These are phyloP conservation scores for Colletotrichum filicis DNA, from an alignment of 2,329 filamentous ascomycete species.

Conservation along the genomic window DNA sequence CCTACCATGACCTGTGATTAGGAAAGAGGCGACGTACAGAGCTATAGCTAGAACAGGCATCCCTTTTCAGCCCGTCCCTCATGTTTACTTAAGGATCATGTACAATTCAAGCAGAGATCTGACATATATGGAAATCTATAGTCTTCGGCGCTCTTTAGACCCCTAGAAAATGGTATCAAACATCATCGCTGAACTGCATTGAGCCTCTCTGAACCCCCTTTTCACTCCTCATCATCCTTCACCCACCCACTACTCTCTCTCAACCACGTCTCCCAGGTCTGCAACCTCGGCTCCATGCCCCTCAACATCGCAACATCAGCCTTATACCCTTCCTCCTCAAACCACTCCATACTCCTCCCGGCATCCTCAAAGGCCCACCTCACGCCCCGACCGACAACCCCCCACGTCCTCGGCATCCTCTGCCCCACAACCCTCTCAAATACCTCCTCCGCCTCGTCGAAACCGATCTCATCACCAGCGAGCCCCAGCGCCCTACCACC, in stretches of 20 bases:
- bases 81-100: too few relatives aligned
- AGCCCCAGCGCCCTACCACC: conserved; percentile 21
- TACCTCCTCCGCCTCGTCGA: conserved; percentile 19
- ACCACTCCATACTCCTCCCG: conserved; percentile 34
- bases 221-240: background rate
- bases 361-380: conserved; percentile 33
- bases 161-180: too few relatives aligned
- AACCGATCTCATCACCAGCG: conserved; percentile 33
- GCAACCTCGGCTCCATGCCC: conserved; percentile 27
- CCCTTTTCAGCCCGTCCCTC: too few relatives aligned
- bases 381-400: conserved; percentile 10
- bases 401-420: conserved; percentile 21
- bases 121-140: too few relatives aligned
- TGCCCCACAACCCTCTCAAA: conserved; percentile 13
- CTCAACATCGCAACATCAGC: conserved; percentile 24
- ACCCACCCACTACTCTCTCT: conserved; percentile 38
- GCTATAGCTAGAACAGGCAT: too few relatives aligned
- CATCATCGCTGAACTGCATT: too few relatives aligned
- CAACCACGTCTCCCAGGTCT: conserved; percentile 38
- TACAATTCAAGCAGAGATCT: too few relatives aligned
- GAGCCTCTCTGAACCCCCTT: background rate
- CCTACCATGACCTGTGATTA: too few relatives aligned
- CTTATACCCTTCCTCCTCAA: conserved; percentile 25
- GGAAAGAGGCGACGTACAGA: too few relatives aligned
- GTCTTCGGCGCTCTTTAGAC: too few relatives aligned